Percentiles rank a stretch among this genome's conserved stretches.
These are phyloP conservation scores for Ceratocystis lukuohia DNA, from an alignment of 2,329 filamentous ascomycete species.

Conservation along the genomic window DNA sequence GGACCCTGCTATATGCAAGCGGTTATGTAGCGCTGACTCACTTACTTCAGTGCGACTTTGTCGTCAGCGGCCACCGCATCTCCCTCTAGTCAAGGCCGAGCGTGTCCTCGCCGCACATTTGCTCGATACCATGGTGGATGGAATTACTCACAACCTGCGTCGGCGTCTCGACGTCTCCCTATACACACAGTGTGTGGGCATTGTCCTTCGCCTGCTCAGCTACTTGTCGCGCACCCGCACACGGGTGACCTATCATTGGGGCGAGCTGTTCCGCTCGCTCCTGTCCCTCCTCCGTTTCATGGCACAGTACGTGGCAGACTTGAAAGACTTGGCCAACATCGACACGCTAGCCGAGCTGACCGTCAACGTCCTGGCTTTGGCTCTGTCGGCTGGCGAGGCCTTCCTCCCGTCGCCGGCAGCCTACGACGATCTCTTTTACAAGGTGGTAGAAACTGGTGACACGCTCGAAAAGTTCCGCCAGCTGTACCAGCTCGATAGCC, in stretches of 20 bases:
- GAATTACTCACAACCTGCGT: conserved; percentile 85
- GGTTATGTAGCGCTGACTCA: conserved; percentile 66
- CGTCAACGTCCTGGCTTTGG: conserved; percentile 70
- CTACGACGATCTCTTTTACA: conserved; percentile 97
- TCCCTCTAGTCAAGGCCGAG: conserved; percentile 61
- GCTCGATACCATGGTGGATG: conserved; percentile 78
- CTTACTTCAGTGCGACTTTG: conserved; percentile 68
- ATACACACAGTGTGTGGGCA: conserved; percentile 68
- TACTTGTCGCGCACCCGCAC: conserved; percentile 72
- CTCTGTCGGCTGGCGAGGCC: conserved; percentile 72
- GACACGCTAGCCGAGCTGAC: conserved; percentile 61
- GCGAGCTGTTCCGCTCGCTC: conserved; percentile 81
- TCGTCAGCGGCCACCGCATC: conserved; percentile 73
- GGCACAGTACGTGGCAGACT: conserved; percentile 68
- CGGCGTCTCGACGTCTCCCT: conserved; percentile 66
- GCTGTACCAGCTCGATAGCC: conserved; percentile 49
- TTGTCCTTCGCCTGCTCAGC: conserved; percentile 69
- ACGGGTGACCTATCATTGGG: conserved; percentile 82
- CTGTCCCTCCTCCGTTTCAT: conserved; percentile 82
- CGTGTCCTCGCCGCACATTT: conserved; percentile 62
- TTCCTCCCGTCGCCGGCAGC: conserved; percentile 78
- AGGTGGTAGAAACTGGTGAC: conserved; percentile 84
- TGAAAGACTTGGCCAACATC: conserved; percentile 56
- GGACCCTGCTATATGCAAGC: conserved; percentile 68
- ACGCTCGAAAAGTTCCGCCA: conserved; percentile 69